phyloP scores from a whole-genome alignment of 2,329 filamentous ascomycete genomes.

The Stachybotrys echinatus region DNA sequence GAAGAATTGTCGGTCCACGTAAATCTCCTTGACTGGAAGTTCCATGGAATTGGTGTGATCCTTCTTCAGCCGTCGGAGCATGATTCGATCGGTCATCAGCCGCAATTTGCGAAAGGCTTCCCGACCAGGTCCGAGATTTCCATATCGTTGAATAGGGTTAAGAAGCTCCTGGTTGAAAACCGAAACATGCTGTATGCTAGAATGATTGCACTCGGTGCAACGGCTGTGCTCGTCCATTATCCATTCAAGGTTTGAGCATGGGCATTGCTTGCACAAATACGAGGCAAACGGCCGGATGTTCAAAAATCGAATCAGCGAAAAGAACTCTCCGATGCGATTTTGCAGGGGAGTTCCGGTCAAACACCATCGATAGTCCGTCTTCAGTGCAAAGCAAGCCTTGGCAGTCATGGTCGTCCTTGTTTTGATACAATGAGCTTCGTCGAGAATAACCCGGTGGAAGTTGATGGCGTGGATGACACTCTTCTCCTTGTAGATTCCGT shows the following conservation, averaged over 20 bases:
- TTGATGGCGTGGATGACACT: conserved; percentile 77
- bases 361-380: conserved; percentile 90
- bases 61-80: conserved; percentile 91
- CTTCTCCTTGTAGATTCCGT: conserved; percentile 73
- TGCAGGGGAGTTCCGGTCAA: conserved; percentile 92
- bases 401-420: conserved; percentile 84
- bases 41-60: conserved; percentile 95
- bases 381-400: conserved; percentile 88
- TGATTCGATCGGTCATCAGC: conserved; percentile 85
- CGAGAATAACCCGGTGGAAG: conserved; percentile 88
- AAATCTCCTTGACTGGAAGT: conserved; percentile 87
- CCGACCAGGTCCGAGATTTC: conserved; percentile 55
- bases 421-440: conserved; percentile 96
- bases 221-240: conserved; percentile 64
- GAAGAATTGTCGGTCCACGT: conserved; percentile 92
- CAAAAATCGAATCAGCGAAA: conserved; percentile 88
- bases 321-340: conserved; percentile 96
- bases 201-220: conserved; percentile 58
- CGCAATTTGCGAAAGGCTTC: conserved; percentile 77
- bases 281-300: conserved; percentile 84
- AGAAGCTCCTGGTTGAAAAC: conserved; percentile 94
- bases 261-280: conserved; percentile 87
- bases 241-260: conserved; percentile 82
- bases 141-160: conserved; percentile 69
- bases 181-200: conserved; percentile 37